Evolutionary conservation across 164 flowering plant species (phyloP).

Genomic region (Magnolia changhungtana): DNA sequence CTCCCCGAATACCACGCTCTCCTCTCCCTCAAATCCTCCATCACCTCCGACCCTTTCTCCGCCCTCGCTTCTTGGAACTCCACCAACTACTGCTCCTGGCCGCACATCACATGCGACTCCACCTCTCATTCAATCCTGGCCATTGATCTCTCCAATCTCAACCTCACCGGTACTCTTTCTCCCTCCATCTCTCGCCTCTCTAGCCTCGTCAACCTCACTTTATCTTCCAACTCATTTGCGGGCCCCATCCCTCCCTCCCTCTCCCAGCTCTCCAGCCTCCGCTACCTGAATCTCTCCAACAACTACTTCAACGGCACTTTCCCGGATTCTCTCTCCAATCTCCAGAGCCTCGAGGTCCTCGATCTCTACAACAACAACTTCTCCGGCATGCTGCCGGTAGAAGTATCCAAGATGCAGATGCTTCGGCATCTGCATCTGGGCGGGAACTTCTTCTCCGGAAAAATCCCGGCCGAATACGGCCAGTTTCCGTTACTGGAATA

Average conservation of each 20-base stretch:
- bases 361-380: conserved; percentile 88
- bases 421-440: conserved; percentile 78
- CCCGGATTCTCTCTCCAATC: conserved; percentile 41
- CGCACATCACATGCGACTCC: conserved; percentile 60
- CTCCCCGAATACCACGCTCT: conserved; percentile 57
- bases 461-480: conserved; percentile 71
- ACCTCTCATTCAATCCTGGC: conserved; percentile 43
- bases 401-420: conserved; percentile 34
- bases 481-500: conserved; percentile 59
- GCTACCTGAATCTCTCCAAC: conserved; percentile 67
- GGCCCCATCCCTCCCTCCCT: conserved; percentile 63
- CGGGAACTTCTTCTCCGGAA: conserved; percentile 77
- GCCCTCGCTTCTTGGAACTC: conserved; percentile 56
- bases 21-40: conserved; percentile 61
- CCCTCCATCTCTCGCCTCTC: conserved; percentile 47
- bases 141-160: conserved; percentile 55
- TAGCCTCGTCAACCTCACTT: conserved; percentile 47
- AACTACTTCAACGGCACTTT: conserved; percentile 61
- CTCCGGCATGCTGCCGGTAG: conserved; percentile 59
- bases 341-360: conserved; percentile 43
- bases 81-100: conserved; percentile 65
- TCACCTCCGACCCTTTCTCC: conserved; percentile 50
- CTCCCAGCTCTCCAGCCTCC: conserved; percentile 42
- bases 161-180: conserved; percentile 64
- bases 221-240: conserved; percentile 51